Base-by-base conservation (phyloP, 1,139 yeast species). In the Zygosaccharomyces pseudobailii region DNA sequence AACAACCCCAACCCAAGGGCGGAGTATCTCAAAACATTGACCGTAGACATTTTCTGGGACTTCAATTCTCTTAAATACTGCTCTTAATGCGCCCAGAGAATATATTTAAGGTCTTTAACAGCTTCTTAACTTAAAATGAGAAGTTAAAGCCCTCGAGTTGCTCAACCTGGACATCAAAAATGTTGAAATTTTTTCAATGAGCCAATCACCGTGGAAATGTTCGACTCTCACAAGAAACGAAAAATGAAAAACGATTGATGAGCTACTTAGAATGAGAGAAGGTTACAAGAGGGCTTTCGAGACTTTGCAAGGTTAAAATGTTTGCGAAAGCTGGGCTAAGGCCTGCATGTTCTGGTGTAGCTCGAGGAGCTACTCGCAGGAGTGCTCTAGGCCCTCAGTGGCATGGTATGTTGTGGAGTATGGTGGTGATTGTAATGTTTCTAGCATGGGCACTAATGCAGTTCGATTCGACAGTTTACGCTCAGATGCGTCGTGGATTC, bases 1-100 rank as follows among this genome's bases (percentile, higher is more conserved):
- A 80, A 77, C 55, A 90, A 74, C 71, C 98, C 98, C 60, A 89
- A 80, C 52, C 89, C 95, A 59, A 92, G 79, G 51, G 94, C 85
- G 60, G 95, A 76, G 83, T 94, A 92, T 82, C 97, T 88, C 67
- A 89, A 80, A 65, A 87, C 79, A 67, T 75, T 75, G 46, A 71
- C 76, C 66, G 75, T 71, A 50, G 76, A 72, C 78, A 74, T 74
- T 39, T 43, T 54, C 30, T 24, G 19, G 17, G 20, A 21, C 31
- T 19, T 21, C 32, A 36, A 36, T 8, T 19, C 21, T 10, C 32
- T 36, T 19, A 22, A 6, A 27, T 9, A 5, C 4, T 9, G 10
- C 30, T 27, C 9, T n/a, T 27, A 27, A 27, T 6, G 30, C 9
- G 10, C 30, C 30, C 5, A 27, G 10, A 3, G 30, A 27, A 27